Base-by-base conservation (phyloP, 495 filamentous ascomycete species). In the Acidiella bohemica region DNA sequence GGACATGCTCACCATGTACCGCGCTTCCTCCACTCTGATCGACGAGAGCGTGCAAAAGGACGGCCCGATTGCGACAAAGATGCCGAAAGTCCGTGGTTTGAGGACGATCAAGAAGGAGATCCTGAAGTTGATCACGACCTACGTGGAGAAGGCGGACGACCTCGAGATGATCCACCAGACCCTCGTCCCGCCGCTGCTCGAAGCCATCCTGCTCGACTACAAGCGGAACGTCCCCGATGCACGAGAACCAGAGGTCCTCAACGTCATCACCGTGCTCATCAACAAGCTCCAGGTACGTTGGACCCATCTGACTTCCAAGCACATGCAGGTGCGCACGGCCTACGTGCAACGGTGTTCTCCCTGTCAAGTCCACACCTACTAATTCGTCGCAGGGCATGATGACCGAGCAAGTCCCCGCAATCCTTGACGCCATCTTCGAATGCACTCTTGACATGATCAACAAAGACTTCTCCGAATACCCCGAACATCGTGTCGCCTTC, bases 361-460 rank as follows among this genome's bases (percentile, higher is more conserved):
- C 5, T 22, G 5, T 14, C 22, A 30, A 5, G 17, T 16, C 1
- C 17, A 28, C 41, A 18, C 35, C 25, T 56, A 47, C 62, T 68
- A 46, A 72, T 54, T 40, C 41, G 12, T 40, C 4, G 28, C 44
- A 80, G 85, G 74, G 72, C 46, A 67, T 93, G 53, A 96, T 96
- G 92, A 87, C 95, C 57, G 90, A 96, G 56, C 92, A 96, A 60
- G 84, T 99, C 2, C 84, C 86, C 0, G 77, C 76, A 30, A 95
- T 96, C 58, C 93, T 99, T 84, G 86, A 96, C 56, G 90, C 87
- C 53, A 84, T 99, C 14, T 99, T 99, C 57, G 88, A 94, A 60
- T 96, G 90, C 64, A 99, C 90, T 6, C 67, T 99, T 28, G 83
- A 93, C 48, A 99, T 99, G 90, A 96, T 99, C 66, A 99, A 96